Evolutionary conservation across 768 basidiomycete species (phyloP).

Genomic region (Tylopilus rubrobrunneus): DNA sequence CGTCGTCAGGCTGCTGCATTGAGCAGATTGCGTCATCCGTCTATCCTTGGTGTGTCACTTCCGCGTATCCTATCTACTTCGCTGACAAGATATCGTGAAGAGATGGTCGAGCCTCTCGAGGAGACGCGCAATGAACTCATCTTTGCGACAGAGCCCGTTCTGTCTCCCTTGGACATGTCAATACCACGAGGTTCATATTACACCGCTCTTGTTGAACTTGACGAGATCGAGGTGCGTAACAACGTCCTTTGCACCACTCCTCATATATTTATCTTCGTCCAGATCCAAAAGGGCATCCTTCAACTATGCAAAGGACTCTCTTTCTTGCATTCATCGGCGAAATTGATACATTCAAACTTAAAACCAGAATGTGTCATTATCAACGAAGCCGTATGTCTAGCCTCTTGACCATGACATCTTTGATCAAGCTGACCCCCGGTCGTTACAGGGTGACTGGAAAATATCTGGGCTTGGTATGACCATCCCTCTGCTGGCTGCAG

Average conservation of each 20-base stretch:
- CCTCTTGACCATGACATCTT: neutral
- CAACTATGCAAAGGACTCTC: constrained; percentile 87
- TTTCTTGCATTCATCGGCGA: constrained; percentile 91
- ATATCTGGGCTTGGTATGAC: constrained; percentile 86
- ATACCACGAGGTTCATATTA: constrained; percentile 61
- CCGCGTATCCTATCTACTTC: neutral
- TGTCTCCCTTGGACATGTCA: constrained; percentile 76
- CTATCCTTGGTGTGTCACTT: constrained; percentile 66
- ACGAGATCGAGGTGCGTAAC: constrained; percentile 84
- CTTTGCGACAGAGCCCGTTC: constrained; percentile 90
- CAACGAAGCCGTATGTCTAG: constrained; percentile 70
- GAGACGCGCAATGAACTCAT: constrained; percentile 86
- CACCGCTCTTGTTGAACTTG: constrained; percentile 70
- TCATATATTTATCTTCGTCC: constrained; percentile 6
- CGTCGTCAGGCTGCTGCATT: constrained; percentile 72
- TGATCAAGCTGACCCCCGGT: neutral
- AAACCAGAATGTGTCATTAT: constrained; percentile 85
- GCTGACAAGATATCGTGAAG: constrained; percentile 36
- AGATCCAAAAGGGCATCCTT: constrained; percentile 96
- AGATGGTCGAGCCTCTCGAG: constrained; percentile 97
- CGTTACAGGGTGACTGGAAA: constrained; percentile 94
- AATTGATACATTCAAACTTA: constrained; percentile 88
- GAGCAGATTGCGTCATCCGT: constrained; percentile 85
- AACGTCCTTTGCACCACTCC: neutral
- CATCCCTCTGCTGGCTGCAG: constrained; percentile 64